A percentile compares a stretch with the other conserved stretches of the same genome.
Evolutionary conservation across 2,329 filamentous ascomycete genomes (phyloP).

Genomic region (Cordyceps cicadae): DNA sequence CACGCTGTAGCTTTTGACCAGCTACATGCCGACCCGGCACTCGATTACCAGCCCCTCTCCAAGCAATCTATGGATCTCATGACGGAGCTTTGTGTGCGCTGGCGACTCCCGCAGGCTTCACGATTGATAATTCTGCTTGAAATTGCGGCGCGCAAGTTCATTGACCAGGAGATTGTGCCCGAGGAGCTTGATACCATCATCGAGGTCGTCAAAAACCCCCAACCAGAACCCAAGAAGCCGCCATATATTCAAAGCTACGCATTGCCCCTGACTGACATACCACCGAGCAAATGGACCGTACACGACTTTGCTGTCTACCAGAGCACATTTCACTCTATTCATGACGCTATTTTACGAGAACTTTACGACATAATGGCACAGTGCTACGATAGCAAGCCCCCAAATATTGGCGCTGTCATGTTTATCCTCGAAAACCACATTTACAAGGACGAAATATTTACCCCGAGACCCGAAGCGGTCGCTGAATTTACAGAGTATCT

Average conservation of each 20-base stretch:
- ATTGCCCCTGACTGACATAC: slow-evolving; percentile 46
- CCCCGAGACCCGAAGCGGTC: slow-evolving; percentile 59
- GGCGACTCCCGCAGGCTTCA: slow-evolving; percentile 80
- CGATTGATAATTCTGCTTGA: slow-evolving; percentile 76
- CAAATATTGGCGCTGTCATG: slow-evolving; percentile 70
- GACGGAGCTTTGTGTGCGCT: slow-evolving; percentile 75
- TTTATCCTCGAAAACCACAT: slow-evolving; percentile 76
- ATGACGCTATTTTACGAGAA: slow-evolving; percentile 78
- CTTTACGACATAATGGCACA: slow-evolving; percentile 80
- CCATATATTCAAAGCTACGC: slow-evolving; percentile 46
- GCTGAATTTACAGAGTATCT: slow-evolving; percentile 66
- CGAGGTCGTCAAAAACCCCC: slow-evolving; percentile 67
- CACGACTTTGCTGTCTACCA: slow-evolving; percentile 65
- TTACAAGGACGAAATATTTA: slow-evolving; percentile 67
- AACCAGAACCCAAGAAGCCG: slow-evolving; percentile 56
- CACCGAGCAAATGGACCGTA: slow-evolving; percentile 56
- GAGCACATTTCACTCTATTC: slow-evolving; percentile 62
- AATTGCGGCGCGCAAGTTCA: slow-evolving; percentile 74
- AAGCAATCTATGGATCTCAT: slow-evolving; percentile 75
- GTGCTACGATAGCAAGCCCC: slow-evolving; percentile 83
- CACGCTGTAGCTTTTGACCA: slow-evolving; percentile 63
- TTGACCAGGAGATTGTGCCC: slow-evolving; percentile 71
- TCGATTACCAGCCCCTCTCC: slow-evolving; percentile 51
- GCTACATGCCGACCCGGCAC: slow-evolving; percentile 44
- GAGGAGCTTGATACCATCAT: slow-evolving; percentile 80